phyloP scores from a whole-genome alignment of 768 basidiomycete species.

The Termitomyces sp. region DNA sequence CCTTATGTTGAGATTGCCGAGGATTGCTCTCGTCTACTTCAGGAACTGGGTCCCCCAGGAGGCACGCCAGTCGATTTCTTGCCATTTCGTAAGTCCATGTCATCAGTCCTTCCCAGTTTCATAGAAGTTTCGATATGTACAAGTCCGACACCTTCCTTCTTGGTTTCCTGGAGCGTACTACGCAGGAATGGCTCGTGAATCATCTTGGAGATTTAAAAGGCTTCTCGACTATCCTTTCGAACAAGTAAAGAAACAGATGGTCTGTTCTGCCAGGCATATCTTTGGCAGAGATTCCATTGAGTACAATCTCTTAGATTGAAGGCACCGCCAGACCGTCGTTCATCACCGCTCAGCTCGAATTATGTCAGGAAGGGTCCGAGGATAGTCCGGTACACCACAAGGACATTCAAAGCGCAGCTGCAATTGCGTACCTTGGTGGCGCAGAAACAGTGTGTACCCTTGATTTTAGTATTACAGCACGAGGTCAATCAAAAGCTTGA shows the following conservation, averaged over 20 bases:
- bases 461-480: not conserved
- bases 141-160: slow-evolving; percentile 21
- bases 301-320: not conserved
- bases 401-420: slow-evolving; percentile 12
- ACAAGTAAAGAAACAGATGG: slow-evolving; percentile 24
- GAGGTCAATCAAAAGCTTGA: not conserved
- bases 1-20: slow-evolving; percentile 6
- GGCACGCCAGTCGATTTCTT: slow-evolving; percentile 10
- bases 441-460: slow-evolving; percentile 26
- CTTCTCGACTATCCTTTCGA: slow-evolving; percentile 4
- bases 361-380: not conserved
- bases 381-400: not conserved
- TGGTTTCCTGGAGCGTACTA: slow-evolving; percentile 27
- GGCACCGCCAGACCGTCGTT: not conserved
- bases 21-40: not conserved
- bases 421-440: slow-evolving; percentile 20
- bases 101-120: no score
- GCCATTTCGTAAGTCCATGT: slow-evolving; percentile 9
- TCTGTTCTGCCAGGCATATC: slow-evolving; percentile 3
- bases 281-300: not conserved
- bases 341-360: not conserved
- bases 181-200: slow-evolving; percentile 12
- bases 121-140: not conserved
- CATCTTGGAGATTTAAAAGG: slow-evolving; percentile 1
- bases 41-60: not conserved